These are phyloP conservation scores for Cantharellus cinnabarinus DNA, from an alignment of 768 basidiomycete genomes.

Conservation along the genomic window DNA sequence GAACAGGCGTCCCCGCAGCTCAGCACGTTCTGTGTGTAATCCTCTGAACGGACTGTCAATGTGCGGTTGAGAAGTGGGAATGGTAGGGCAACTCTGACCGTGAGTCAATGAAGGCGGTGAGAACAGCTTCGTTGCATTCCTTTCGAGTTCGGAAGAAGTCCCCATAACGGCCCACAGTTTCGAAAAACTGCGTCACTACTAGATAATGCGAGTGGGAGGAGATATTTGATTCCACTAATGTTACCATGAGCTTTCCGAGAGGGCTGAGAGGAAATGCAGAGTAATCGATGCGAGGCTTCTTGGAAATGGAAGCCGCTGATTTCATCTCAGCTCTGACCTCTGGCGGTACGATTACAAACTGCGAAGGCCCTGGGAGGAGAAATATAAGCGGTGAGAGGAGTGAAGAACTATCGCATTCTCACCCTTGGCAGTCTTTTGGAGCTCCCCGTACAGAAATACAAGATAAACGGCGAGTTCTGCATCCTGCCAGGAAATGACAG, in stretches of 20 bases:
- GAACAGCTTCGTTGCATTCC: slow-evolving; percentile 65
- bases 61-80: slow-evolving; percentile 1
- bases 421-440: slow-evolving; percentile 49
- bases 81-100: slow-evolving; percentile 30
- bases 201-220: slow-evolving; percentile 64
- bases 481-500: slow-evolving; percentile 67
- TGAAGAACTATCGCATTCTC: slow-evolving; percentile 11
- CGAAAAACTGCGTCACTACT: slow-evolving; percentile 81
- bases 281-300: slow-evolving; percentile 18
- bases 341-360: slow-evolving; percentile 67
- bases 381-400: not conserved
- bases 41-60: slow-evolving; percentile 31
- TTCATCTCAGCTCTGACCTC: slow-evolving; percentile 28
- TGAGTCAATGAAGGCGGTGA: slow-evolving; percentile 71
- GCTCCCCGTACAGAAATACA: slow-evolving; percentile 84
- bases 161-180: slow-evolving; percentile 74
- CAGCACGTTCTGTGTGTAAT: slow-evolving; percentile 53
- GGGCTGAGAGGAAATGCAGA: slow-evolving; percentile 67
- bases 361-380: slow-evolving; percentile 35
- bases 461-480: slow-evolving; percentile 87
- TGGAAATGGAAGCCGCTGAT: slow-evolving; percentile 11
- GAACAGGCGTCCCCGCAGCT: slow-evolving; percentile 57
- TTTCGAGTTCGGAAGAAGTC: slow-evolving; percentile 94
- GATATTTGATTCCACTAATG: slow-evolving; percentile 67
- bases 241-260: slow-evolving; percentile 76